A percentile compares a stretch with the other conserved stretches of the same genome.
Conservation (phyloP, 768 basidiomycete genomes). For the Lentinula boryana region DNA sequence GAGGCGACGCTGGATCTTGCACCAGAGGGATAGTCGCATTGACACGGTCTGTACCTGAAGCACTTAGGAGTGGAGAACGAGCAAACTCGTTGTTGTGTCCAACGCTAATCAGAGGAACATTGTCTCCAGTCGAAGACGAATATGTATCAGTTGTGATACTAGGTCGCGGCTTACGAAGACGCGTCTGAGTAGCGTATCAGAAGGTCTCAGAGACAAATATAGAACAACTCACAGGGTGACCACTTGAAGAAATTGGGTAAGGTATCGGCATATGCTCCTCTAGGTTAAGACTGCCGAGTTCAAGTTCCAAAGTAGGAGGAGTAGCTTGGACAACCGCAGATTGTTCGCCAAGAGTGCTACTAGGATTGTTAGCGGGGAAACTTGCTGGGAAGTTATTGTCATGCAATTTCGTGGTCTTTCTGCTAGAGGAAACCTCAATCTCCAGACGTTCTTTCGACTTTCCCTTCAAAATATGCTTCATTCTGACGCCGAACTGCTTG, state of each 20-base stretch:
- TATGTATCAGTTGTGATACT: constrained; percentile 16
- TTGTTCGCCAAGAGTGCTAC: background rate
- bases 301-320: constrained; percentile 1
- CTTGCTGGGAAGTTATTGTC: background rate
- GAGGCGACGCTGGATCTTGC: constrained; percentile 10
- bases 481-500: constrained; percentile 20
- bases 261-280: background rate
- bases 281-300: background rate
- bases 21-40: constrained; percentile 7
- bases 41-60: background rate
- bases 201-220: background rate
- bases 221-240: background rate
- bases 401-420: background rate
- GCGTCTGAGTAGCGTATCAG: constrained; percentile 6
- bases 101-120: background rate
- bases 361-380: background rate
- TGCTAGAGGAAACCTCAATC: background rate
- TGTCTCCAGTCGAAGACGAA: background rate
- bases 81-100: background rate
- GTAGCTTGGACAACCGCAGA: background rate
- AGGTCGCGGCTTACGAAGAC: constrained; percentile 10
- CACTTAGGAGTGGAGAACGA: background rate
- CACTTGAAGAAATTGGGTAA: background rate
- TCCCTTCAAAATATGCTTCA: constrained; percentile 20
- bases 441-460: constrained; percentile 5